Conservation (phyloP, 345 rosid species). For the Erucastrum elatum region DNA sequence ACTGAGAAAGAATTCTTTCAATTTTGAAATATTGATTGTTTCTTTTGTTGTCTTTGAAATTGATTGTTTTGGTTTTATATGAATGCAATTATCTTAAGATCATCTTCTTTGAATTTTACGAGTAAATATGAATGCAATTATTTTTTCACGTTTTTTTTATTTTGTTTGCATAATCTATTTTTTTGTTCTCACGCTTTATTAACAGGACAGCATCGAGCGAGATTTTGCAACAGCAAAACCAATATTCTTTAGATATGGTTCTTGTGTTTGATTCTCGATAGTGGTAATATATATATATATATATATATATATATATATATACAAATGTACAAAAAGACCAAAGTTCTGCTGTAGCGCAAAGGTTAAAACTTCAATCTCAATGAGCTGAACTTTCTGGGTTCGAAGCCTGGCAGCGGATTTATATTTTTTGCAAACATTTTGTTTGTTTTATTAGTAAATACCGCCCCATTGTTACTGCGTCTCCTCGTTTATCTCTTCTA, state of each 20-base stretch:
- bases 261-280: no score
- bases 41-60: not conserved
- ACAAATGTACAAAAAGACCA: no score
- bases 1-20: not conserved
- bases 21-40: not conserved
- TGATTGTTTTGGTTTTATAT: not conserved
- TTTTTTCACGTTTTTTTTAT: not conserved
- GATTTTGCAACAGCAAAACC: not conserved
- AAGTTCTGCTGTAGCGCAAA: no score
- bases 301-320: no score
- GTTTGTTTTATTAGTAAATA: no score
- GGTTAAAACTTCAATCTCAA: no score
- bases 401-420: no score
- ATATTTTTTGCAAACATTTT: no score
- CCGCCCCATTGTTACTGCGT: no score
- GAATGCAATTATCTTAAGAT: not conserved
- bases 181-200: not conserved
- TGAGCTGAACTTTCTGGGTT: no score
- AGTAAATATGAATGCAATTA: not conserved
- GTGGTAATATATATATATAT: no score
- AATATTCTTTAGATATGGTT: not conserved
- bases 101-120: not conserved
- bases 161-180: not conserved
- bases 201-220: not conserved
- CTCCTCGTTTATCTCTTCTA: no score